These are phyloP conservation scores for Fraxinus pennsylvanica DNA, from an alignment of 257 asterid species.

Conservation along the genomic window DNA sequence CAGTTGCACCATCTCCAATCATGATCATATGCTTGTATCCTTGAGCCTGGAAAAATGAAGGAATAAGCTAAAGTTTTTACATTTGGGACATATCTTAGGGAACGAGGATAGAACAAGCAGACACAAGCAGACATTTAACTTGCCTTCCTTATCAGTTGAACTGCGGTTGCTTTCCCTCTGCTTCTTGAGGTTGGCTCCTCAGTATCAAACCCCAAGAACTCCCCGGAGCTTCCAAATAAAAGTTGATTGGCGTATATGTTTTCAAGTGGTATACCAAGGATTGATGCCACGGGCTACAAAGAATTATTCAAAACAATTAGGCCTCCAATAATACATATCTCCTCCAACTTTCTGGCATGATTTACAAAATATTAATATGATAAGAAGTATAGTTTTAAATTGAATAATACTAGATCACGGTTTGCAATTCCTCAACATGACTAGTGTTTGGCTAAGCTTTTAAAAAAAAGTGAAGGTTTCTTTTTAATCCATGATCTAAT, in stretches of 20 bases:
- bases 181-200: constrained; percentile 87
- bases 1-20: constrained; percentile 99
- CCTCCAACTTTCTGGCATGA: no score
- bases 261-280: constrained; percentile 69
- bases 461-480: neutral
- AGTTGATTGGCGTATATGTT: constrained; percentile 82
- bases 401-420: no score
- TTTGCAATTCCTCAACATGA: neutral
- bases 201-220: constrained; percentile 69
- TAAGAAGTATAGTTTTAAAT: no score
- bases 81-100: constrained; percentile 16
- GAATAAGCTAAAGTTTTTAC: neutral
- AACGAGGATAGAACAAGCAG: neutral
- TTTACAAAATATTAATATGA: no score
- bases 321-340: neutral
- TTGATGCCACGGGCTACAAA: constrained; percentile 74
- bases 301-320: constrained; percentile 21
- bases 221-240: constrained; percentile 71
- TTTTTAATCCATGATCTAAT: no score
- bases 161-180: constrained; percentile 91
- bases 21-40: constrained; percentile 72
- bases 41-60: constrained; percentile 42
- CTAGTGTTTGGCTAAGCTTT: neutral
- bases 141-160: constrained; percentile 77
- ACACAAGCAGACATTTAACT: constrained; percentile 16